These are phyloP conservation scores for Chlamydomonas reinhardtii DNA, from an alignment of 163 green algal species.

Conservation along the genomic window DNA sequence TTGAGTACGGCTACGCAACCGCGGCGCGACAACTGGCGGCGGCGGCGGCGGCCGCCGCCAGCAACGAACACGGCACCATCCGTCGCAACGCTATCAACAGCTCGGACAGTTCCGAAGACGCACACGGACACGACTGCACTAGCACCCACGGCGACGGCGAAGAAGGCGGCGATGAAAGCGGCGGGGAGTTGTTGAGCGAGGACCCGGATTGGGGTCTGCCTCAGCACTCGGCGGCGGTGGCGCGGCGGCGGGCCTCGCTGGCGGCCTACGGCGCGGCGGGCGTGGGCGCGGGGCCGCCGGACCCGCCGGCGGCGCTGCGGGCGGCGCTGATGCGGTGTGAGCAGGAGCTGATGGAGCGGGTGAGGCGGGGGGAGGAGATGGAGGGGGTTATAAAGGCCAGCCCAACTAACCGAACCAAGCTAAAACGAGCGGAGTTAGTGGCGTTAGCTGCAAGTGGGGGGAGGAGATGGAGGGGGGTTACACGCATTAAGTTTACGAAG, in stretches of 20 bases:
- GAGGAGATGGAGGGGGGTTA: too few relatives aligned
- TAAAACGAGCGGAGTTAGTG: too few relatives aligned
- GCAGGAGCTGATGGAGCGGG: slow-evolving; percentile 40
- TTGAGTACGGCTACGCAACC: too few relatives aligned
- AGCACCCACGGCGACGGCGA: not conserved
- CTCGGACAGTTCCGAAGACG: too few relatives aligned
- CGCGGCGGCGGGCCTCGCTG: slow-evolving; percentile 14
- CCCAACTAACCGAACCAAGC: too few relatives aligned
- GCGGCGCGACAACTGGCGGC: too few relatives aligned
- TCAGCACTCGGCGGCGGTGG: slow-evolving; percentile 9
- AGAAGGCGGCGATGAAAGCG: not conserved
- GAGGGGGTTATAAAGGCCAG: too few relatives aligned
- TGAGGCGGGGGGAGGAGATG: slow-evolving; percentile 1
- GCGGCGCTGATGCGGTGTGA: slow-evolving; percentile 37
- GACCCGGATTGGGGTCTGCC: slow-evolving; percentile 2
- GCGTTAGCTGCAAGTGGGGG: too few relatives aligned
- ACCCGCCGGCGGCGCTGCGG: slow-evolving; percentile 44
- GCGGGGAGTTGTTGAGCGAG: not conserved
- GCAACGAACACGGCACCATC: not conserved
- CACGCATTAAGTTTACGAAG: too few relatives aligned
- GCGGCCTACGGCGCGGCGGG: slow-evolving; percentile 16
- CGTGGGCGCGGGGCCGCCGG: not conserved
- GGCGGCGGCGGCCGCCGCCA: too few relatives aligned
- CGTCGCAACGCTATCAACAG: too few relatives aligned
- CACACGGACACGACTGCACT: too few relatives aligned